Percentiles rank a stretch among this genome's conserved stretches.
Evolutionary conservation across 225 moss, liverwort and hornwort genomes (phyloP).

Genomic region (Polytrichum formosum): DNA sequence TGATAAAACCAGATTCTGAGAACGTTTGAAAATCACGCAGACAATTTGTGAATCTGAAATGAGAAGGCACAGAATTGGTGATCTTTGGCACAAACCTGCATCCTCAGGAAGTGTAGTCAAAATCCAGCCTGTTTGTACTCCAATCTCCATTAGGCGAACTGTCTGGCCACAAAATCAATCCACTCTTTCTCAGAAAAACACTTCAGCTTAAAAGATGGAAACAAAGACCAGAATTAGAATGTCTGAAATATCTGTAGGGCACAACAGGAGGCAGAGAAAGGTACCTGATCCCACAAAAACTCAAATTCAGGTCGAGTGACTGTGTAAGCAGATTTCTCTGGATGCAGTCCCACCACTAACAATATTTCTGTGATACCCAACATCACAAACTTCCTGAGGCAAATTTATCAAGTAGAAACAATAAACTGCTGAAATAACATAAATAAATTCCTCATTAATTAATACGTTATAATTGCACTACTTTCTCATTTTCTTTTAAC

Average conservation of each 20-base stretch:
- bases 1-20: too few relatives aligned
- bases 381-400: not conserved
- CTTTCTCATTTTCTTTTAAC: too few relatives aligned
- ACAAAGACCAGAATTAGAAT: too few relatives aligned
- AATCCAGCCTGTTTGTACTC: slow-evolving; percentile 50
- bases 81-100: slow-evolving; percentile 28
- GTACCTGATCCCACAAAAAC: slow-evolving; percentile 80
- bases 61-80: too few relatives aligned
- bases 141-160: slow-evolving; percentile 48
- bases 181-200: not conserved
- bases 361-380: slow-evolving; percentile 61
- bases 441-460: not conserved
- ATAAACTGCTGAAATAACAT: not conserved
- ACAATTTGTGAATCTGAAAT: too few relatives aligned
- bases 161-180: slow-evolving; percentile 33
- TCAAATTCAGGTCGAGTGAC: slow-evolving; percentile 73
- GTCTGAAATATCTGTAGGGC: too few relatives aligned
- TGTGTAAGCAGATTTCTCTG: slow-evolving; percentile 58
- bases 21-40: too few relatives aligned
- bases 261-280: not conserved
- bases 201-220: too few relatives aligned
- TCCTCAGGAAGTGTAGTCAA: slow-evolving; percentile 51
- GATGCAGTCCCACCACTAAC: slow-evolving; percentile 84
- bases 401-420: slow-evolving; percentile 1
- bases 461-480: too few relatives aligned